These are phyloP conservation scores for Phyllosticta citribraziliensis DNA, from an alignment of 2,329 filamentous ascomycete species.

Conservation along the genomic window DNA sequence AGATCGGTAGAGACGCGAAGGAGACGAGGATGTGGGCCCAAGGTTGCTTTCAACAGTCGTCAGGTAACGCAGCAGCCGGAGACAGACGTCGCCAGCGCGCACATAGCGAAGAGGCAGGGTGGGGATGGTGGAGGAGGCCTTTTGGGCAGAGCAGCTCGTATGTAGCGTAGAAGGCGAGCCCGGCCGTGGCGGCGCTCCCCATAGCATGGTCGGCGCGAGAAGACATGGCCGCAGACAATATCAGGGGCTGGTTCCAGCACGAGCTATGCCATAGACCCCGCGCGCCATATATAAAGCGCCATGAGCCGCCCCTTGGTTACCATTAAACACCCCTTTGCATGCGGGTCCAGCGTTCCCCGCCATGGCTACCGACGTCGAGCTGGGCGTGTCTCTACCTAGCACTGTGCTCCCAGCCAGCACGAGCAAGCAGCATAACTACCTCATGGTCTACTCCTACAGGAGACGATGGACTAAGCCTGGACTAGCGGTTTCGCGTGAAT, in stretches of 20 bases:
- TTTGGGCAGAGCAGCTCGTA: slow-evolving; percentile 2
- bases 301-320: not conserved
- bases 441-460: not conserved
- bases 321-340: not conserved
- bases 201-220: slow-evolving; percentile 6
- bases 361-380: not conserved
- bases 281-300: not conserved
- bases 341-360: not conserved
- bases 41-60: slow-evolving; percentile 8
- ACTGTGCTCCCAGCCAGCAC: not conserved
- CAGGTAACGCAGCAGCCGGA: slow-evolving; percentile 7
- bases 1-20: slow-evolving; percentile 4
- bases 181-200: not conserved
- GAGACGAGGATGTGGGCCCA: slow-evolving; percentile 6
- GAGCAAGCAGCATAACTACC: not conserved
- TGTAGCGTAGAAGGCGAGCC: not conserved
- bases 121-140: not conserved
- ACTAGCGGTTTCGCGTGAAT: not conserved
- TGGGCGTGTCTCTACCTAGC: not conserved
- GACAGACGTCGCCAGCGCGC: slow-evolving; percentile 8
- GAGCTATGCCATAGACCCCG: not conserved
- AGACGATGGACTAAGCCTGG: not conserved
- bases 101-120: slow-evolving; percentile 1
- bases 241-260: slow-evolving; percentile 3
- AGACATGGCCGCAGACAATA: slow-evolving; percentile 1